Conservation (phyloP, 257 asterid species). For the Anisodus acutangulus region DNA sequence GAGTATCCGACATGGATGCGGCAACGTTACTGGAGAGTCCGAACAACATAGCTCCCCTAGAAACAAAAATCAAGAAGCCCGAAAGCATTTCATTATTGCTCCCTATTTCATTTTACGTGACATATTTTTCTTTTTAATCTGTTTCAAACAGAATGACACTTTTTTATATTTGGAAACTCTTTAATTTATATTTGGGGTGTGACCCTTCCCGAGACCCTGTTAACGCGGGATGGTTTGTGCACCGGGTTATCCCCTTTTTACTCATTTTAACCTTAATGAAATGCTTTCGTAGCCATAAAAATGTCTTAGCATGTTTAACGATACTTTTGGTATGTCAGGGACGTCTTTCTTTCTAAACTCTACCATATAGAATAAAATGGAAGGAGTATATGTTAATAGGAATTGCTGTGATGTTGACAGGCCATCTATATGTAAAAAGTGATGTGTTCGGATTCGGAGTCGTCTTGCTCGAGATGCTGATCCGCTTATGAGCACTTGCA, state of each 20-base stretch:
- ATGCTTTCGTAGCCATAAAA: neutral
- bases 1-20: too few species aligned
- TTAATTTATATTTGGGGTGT: neutral
- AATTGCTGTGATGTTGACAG: neutral
- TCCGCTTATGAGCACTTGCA: slow-evolving; percentile 35
- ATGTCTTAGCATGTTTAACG: neutral
- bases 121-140: neutral
- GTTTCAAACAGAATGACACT: neutral
- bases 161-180: neutral
- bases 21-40: too few species aligned
- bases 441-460: slow-evolving; percentile 41
- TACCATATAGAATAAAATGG: neutral
- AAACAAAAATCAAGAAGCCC: neutral
- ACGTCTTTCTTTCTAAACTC: neutral
- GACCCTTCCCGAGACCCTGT: too few species aligned
- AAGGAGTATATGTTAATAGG: neutral
- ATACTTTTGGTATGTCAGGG: neutral
- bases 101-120: neutral
- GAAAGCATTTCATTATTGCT: neutral
- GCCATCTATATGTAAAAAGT: slow-evolving; percentile 39
- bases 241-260: neutral
- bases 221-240: too few species aligned
- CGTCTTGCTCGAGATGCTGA: slow-evolving; percentile 37
- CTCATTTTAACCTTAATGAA: neutral
- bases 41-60: too few species aligned